Evolutionary conservation across 768 basidiomycete species (phyloP), one percentile per base, ranked within the genome.

Genomic region (Trametes coccinea): DNA sequence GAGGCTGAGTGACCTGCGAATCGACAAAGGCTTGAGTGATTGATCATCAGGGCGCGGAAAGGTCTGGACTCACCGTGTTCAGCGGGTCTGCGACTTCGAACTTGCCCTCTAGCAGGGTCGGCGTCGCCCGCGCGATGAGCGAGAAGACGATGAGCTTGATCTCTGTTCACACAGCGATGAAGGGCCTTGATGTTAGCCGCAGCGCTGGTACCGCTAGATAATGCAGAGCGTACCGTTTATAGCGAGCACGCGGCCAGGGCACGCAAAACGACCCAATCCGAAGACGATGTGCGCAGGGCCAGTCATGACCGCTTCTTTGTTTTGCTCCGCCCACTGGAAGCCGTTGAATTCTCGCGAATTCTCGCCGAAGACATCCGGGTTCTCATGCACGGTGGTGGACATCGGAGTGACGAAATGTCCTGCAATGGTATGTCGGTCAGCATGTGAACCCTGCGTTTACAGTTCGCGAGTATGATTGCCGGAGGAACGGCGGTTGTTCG

Each of bases 91-190:
- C 66, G 13, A 76, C 67, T 45, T 65, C 64, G 65, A 73, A 76
- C 50, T 62, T 63, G 46, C 70, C 68, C 22, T 71, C 73, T 14
- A 69, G 69, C 4, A 76, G 67, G n/a, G 66, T 64, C 14, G 74
- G 73, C 29, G 71, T 71, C 6, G 73, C 64, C 16, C 68, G 68
- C 10, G 67, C 65, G 30, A 76, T 66, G 31, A 76, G 59, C 8
- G 72, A 71, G 55, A 70, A 63, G 45, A 75, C 69, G 27, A 74
- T 73, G 62, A 76, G 70, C 57, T 76, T 76, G 60, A 75, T 74
- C 59, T 75, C 74, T 71, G 60, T 13, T 17, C 6, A 11, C 34
- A 37, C 34, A 9, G n/a, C 14, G 30, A 27, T 30, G n/a, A 39
- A 22, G 5, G 53, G 4, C 37, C 11, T 16, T 4, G 14, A 33